Evolutionary conservation across 148 eudicot genomes (phyloP), one percentile per base, ranked within the genome.

Genomic region (Polygonum aviculare): DNA sequence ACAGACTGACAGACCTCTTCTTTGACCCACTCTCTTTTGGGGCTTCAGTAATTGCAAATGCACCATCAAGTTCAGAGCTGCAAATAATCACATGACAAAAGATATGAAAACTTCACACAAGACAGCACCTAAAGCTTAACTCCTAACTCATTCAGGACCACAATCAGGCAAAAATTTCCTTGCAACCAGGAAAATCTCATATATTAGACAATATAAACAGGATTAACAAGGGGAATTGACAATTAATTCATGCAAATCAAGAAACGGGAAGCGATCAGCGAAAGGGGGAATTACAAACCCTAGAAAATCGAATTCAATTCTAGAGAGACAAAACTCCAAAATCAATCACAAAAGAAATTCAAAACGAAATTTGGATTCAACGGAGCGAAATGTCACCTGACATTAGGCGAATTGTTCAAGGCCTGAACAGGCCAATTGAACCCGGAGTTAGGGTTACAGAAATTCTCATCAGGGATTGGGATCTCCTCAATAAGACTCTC

Each of bases 1-100:
- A 72, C 18, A 45, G 7, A 90, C 98, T 97, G 83, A 72, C 18
- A 45, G 7, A 90, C 98, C 98, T 84, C 85, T 94, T 94, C 76
- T 89, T 94, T 41, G 92, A 79, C 79, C 84, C 87, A 78, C 78
- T 79, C 84, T 92, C 93, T 82, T 87, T 87, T 3, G 62, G 81
- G 26, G 69, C 85, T 48, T 87, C 95, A 26, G 89, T 73, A 72
- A 87, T 87, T 18, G 81, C 89, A 73, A 85, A 86, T 39, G 92
- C 77, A 80, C 91, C 94, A 77, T 91, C 95, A 60, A 84, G 73
- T 52, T 89, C 97, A 69, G 74, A 88, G 81, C 97, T 89, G 83
- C 51, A 67, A 35, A 18, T 16, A 45, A 59, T 62, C 50, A 49
- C n/a, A 49, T 57, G 19, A 4, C 48, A 75, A 54, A 75, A 8